phyloP scores from a whole-genome alignment of 2,329 filamentous ascomycete species.

The Drechslera avenae region DNA sequence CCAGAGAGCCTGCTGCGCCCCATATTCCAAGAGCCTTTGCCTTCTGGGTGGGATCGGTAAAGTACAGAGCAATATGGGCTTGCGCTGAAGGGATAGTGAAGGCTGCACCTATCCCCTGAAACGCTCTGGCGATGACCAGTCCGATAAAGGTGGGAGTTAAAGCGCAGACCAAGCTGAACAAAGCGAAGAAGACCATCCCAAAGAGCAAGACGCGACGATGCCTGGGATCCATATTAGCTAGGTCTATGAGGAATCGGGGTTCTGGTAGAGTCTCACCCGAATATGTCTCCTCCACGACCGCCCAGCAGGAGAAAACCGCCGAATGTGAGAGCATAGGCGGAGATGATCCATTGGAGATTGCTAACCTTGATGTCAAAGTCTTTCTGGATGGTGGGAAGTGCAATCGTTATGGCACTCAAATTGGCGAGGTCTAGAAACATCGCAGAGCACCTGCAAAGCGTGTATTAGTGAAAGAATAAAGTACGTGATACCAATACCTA shows the following conservation, averaged over 20 bases:
- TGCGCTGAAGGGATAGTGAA: slow-evolving; percentile 10
- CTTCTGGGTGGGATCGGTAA: background rate
- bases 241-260: background rate
- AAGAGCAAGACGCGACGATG: slow-evolving; percentile 2
- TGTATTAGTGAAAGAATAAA: background rate
- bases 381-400: background rate
- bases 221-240: background rate
- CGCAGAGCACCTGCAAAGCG: background rate
- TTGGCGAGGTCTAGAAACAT: background rate
- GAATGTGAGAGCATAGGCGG: slow-evolving; percentile 7
- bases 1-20: slow-evolving; percentile 4
- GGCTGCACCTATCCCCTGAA: slow-evolving; percentile 4
- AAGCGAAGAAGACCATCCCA: slow-evolving; percentile 5
- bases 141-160: background rate
- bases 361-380: background rate
- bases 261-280: background rate
- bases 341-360: slow-evolving; percentile 7
- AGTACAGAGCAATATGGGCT: slow-evolving; percentile 1
- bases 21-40: slow-evolving; percentile 6
- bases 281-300: slow-evolving; percentile 7
- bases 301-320: slow-evolving; percentile 11
- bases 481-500: background rate
- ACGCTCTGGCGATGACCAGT: background rate
- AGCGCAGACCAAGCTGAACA: slow-evolving; percentile 3
- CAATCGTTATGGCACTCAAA: background rate